These are phyloP conservation scores for Tylopilus intermedius DNA, from an alignment of 768 basidiomycete genomes.

Conservation along the genomic window DNA sequence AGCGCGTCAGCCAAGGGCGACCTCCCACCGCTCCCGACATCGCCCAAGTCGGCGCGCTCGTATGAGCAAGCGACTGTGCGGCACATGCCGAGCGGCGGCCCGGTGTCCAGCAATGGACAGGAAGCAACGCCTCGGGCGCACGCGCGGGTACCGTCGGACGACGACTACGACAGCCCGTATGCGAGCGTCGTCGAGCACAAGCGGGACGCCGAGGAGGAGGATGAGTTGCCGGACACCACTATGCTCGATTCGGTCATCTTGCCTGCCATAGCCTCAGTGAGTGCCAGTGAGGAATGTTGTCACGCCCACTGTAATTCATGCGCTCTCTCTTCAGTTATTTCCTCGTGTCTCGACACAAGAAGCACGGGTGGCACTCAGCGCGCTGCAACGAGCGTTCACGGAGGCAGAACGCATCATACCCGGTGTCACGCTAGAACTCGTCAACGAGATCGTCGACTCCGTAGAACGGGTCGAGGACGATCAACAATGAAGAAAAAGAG, in stretches of 20 bases:
- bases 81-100: constrained; percentile 40
- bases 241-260: constrained; percentile 95
- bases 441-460: constrained; percentile 91
- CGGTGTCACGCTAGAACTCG: constrained; percentile 86
- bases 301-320: background rate
- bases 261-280: constrained; percentile 92
- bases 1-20: constrained; percentile 55
- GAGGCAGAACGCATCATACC: constrained; percentile 95
- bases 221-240: constrained; percentile 67
- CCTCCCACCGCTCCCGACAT: constrained; percentile 53
- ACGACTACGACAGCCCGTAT: constrained; percentile 60
- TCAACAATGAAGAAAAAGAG: constrained; percentile 19
- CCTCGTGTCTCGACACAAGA: constrained; percentile 91
- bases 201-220: constrained; percentile 49
- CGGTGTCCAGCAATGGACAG: constrained; percentile 21
- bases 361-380: constrained; percentile 77
- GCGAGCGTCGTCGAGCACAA: constrained; percentile 33
- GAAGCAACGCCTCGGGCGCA: constrained; percentile 20
- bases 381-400: constrained; percentile 86
- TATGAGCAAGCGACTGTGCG: constrained; percentile 67
- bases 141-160: constrained; percentile 53
- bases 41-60: constrained; percentile 33
- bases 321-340: constrained; percentile 56
- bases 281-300: constrained; percentile 21
- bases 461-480: constrained; percentile 87